Base-by-base conservation (phyloP, 352 stramenopile genomes). In the Globisporangium acanthophoron region DNA sequence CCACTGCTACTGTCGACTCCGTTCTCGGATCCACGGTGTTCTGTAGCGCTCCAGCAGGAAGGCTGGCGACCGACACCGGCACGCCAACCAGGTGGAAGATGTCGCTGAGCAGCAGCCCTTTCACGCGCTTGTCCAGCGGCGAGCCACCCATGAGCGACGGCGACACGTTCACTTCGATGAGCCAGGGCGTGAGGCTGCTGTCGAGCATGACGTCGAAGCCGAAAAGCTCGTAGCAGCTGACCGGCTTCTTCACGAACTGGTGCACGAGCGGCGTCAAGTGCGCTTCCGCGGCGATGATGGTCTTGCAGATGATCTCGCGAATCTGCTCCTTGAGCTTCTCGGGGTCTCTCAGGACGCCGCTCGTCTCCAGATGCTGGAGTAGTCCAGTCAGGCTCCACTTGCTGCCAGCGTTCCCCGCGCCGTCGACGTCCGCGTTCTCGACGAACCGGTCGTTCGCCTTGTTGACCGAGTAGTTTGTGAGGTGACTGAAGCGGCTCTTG, bases 381-480 rank as follows among this genome's bases (percentile, higher is more conserved):
- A 87, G 62, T 56, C 70, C 82, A 21, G 88, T 60, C 1, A 88
- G 65, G 57, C 73, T 90, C 88, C 88, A 96, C 67, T 97, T 97
- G 61, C 81, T 94, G 15, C 31, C 49, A 8, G 35, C 61, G 18
- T 62, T 66, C 24, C 78, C 69, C 11, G 58, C 58, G 18, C 76
- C 70, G 18, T 82, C 67, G n/a, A 71, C 66, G 52, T 86, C 76
- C 55, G 89, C 69, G 43, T 88, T 90, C 18, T 80, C 74, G 62
- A 90, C 69, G 61, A 94, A 96, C 2, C 63, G 70, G 29, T 65
- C 73, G 64, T 90, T 96, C 51, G 89, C 94, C 65, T 97, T 96
- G 69, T 97, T 97, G 55, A 97, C 84, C 56, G 75, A 90, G 76
- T 95, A 97, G 69, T 97, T 97, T 12, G 90, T 97, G n/a, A 97